Evolutionary conservation across 768 basidiomycete species (phyloP), one percentile per base, ranked within the genome.

Genomic region (Psilocybe sp.): DNA sequence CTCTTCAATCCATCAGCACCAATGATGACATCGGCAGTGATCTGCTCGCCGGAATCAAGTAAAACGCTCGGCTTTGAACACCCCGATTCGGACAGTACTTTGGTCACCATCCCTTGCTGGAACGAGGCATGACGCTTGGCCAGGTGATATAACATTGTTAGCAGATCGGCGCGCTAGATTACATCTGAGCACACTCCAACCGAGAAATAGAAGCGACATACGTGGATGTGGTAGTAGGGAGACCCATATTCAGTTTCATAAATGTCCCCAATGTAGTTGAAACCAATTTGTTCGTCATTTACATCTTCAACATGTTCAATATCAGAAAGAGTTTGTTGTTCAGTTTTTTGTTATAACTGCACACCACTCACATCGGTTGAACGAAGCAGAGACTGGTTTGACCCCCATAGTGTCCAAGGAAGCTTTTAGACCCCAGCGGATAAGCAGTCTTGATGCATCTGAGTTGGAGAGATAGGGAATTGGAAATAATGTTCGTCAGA

Each of bases 1-100:
- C 80, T 81, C 66, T 78, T 79, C n/a, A 73, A 57, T 1, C 78
- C 78, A 46, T 79, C 76, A 1, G 74, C 74, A 3, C 76, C 77
- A 2, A 80, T 67, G 35, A 78, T 60, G 23, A 80, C 51, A 47
- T 80, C 75, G 1, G 71, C 69, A 1, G 50, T 46, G 3, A 81
- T 49, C n/a, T 70, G 61, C 40, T 73, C 67, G 3, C 78, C 78
- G 1, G 71, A 71, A 39, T 66, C 65, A 23, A 79, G 68, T 0
- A 68, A 73, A 14, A 77, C 63, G 11, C 54, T 53, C 1, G 72
- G 69, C 32, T 42, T 40, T 2, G 53, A 46, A 7, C 31, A 31
- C 4, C 59, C 51, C 15, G 69, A 46, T 39, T 67, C 40, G 9
- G 44, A 36, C 47, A 48, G 65, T 19, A 76, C 75, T 34, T 68